Evolutionary conservation across 495 filamentous ascomycete species (phyloP), one percentile per base, ranked within the genome.

Genomic region (Penicillium antarcticum): DNA sequence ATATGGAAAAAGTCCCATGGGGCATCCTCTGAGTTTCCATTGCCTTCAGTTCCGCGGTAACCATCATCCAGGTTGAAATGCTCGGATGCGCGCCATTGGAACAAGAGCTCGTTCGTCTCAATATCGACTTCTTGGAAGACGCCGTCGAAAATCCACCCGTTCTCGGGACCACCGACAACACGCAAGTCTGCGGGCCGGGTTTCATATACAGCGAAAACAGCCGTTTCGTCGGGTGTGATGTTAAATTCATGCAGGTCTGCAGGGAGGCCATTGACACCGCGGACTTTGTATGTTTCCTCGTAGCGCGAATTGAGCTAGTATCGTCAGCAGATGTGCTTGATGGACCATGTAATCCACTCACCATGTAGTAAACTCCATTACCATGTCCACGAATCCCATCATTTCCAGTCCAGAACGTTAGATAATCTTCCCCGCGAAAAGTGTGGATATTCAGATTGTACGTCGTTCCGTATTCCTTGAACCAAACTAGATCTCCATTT

Each of bases 401-500:
- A 61, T 79, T 60, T 0, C 77, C 78, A 13, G 66, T 67, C 79
- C 78, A 80, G 46, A 79, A 80, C 0, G 75, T 77, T 34, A 82
- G 50, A 59, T 77, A 78, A 4, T 62, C 59, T 52, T 70, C 58
- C 5, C 67, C 72, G 37, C 65, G 70, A 35, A 68, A 79, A 5
- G 47, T 56, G 16, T 72, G 65, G 2, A 76, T 62, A 52, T 74
- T 69, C 13, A 73, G 37, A 51, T 75, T 74, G 45, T 76, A 77
- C 9, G 69, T 59, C 17, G 65, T 63, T 13, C 61, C 48, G 42
- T 70, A 68, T 4, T 55, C 37, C 33, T 61, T 66, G 13, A 68
- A 70, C 73, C 75, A 77, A 14, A 77, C 66, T 19, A 77, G 43
- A 59, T 72, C 61, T 2, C 75, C 75, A 34, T 71, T 55, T 18